Evolutionary conservation across 352 stramenopile genomes (phyloP).

Genomic region (Globisporangium middletonii): DNA sequence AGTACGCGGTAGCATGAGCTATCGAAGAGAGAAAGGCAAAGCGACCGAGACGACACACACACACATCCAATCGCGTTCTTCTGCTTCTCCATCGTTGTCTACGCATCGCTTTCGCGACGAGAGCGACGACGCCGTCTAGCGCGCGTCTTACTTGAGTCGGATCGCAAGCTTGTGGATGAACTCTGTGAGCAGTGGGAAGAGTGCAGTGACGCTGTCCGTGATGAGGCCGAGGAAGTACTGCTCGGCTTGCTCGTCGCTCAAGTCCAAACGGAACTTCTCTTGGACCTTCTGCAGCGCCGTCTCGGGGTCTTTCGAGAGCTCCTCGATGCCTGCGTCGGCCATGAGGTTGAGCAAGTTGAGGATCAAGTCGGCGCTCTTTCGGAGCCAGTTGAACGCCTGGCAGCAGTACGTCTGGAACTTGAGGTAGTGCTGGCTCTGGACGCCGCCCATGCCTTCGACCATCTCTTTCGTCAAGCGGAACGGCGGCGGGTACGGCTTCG

Average conservation of each 20-base stretch:
- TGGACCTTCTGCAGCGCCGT: constrained; percentile 89
- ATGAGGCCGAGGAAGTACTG: constrained; percentile 96
- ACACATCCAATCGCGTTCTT: too few species aligned
- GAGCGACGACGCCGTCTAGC: too few species aligned
- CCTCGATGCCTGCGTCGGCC: constrained; percentile 97
- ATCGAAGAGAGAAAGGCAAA: background rate
- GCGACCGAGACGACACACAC: background rate
- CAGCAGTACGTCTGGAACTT: constrained; percentile 93
- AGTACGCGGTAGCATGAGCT: background rate
- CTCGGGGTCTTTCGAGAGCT: constrained; percentile 78
- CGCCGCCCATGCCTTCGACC: constrained; percentile 96
- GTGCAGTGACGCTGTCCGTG: constrained; percentile 91
- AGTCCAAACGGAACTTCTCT: constrained; percentile 95
- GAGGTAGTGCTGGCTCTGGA: constrained; percentile 88
- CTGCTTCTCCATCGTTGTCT: too few species aligned
- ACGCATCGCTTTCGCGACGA: background rate
- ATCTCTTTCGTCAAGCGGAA: constrained; percentile 98
- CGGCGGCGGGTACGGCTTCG: constrained; percentile 97
- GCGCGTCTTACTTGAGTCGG: constrained; percentile 37
- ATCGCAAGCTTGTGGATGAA: constrained; percentile 85
- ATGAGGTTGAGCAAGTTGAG: constrained; percentile 99
- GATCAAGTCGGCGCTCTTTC: constrained; percentile 97
- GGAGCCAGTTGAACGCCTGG: constrained; percentile 91
- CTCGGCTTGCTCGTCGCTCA: constrained; percentile 97
- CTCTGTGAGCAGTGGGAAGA: constrained; percentile 87